A percentile compares a stretch with the other conserved stretches of the same genome.
Evolutionary conservation across 345 rosid genomes (phyloP).

Genomic region (Dovyalis caffra): DNA sequence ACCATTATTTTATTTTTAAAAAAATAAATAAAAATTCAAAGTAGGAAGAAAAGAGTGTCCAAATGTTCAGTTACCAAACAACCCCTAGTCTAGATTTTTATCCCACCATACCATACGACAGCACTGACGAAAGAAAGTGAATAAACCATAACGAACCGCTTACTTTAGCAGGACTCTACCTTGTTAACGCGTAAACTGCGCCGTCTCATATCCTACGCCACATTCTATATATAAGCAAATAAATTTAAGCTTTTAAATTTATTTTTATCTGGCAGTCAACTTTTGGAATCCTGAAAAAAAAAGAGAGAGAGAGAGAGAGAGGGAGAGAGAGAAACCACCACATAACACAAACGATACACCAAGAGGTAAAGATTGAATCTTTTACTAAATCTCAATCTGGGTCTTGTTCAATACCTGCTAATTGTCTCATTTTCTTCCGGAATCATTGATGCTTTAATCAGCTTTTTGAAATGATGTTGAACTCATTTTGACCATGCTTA

Average conservation of each 20-base stretch:
- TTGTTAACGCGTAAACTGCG: neutral
- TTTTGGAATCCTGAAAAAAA: neutral
- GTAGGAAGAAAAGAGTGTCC: too few relatives aligned
- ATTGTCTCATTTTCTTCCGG: neutral
- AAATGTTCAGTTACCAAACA: neutral
- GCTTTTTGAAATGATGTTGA: neutral
- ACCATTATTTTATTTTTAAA: too few relatives aligned
- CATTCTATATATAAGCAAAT: conserved; percentile 13
- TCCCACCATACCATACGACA: neutral
- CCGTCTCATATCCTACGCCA: conserved; percentile 24
- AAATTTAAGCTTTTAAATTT: neutral
- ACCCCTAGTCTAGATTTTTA: conserved; percentile 3
- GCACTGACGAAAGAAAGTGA: neutral
- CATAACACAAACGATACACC: neutral
- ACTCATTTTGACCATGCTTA: neutral
- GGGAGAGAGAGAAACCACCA: neutral
- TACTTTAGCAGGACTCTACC: conserved; percentile 4
- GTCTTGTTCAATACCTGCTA: neutral
- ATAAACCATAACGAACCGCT: neutral
- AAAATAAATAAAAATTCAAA: too few relatives aligned
- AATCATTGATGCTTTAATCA: neutral
- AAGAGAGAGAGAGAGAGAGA: neutral
- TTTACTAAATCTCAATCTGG: conserved; percentile 5
- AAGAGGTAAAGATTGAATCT: conserved; percentile 16
- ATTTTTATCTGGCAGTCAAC: neutral